These are phyloP conservation scores for Dothistroma septosporum DNA, from an alignment of 2,329 filamentous ascomycete species.

Conservation along the genomic window DNA sequence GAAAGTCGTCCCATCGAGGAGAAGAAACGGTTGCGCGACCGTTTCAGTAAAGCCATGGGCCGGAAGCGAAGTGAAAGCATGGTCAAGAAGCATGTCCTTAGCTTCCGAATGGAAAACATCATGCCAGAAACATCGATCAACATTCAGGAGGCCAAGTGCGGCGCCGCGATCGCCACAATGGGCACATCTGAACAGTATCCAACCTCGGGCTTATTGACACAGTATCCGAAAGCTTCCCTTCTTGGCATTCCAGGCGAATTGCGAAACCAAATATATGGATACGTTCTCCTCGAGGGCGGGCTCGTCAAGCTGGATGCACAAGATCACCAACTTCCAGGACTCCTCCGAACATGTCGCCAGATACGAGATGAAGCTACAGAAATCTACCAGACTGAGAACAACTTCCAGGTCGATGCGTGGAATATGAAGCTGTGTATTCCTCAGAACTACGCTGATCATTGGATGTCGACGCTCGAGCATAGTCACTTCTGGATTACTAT, in stretches of 20 bases:
- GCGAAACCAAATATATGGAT: neutral
- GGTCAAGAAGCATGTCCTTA: neutral
- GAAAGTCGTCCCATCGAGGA: neutral
- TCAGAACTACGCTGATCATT: neutral
- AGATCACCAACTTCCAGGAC: neutral
- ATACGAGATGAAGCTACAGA: neutral
- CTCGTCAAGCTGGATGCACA: neutral
- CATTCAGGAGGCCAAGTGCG: too few relatives aligned
- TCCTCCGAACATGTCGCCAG: neutral
- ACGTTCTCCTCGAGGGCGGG: neutral
- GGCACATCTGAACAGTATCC: neutral
- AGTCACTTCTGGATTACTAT: constrained; percentile 1
- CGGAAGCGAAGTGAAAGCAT: neutral
- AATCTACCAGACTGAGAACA: neutral
- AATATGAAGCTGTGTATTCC: constrained; percentile 1
- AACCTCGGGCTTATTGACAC: neutral
- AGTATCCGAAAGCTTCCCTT: neutral
- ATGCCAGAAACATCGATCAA: too few relatives aligned
- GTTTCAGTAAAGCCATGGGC: neutral
- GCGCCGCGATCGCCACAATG: neutral
- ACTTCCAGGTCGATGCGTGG: constrained; percentile 2
- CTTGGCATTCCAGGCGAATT: constrained; percentile 1
- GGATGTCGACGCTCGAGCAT: neutral
- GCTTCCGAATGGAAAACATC: neutral
- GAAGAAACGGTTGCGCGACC: neutral